Base-by-base conservation (phyloP, 2,329 filamentous ascomycete species). In the Aspergillus fischeri region DNA sequence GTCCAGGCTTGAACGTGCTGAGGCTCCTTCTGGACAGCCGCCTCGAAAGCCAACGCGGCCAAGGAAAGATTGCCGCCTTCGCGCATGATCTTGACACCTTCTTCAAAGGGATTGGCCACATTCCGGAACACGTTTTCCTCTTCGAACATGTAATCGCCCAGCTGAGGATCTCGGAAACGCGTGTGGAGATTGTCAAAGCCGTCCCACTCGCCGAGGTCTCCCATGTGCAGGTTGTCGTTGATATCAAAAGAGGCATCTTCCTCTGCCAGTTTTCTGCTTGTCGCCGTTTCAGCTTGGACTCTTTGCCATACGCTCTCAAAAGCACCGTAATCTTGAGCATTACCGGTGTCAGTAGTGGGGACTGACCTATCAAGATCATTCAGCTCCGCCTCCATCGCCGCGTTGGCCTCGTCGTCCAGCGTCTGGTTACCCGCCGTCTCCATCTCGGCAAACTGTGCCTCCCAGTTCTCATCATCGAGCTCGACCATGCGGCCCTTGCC, bases 91-190 rank as follows among this genome's bases (percentile, higher is more conserved):
- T 91, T 88, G 63, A 96, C 83, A 49, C 94, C 94, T 76, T 97
- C 92, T 56, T 93, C 90, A 68, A 96, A 99, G 0, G 94, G 91
- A 70, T 96, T 92, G 55, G 80, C 82, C 59, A 91, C 83, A 56
- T 89, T 84, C 62, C 86, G 83, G 81, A 96, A 97, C 25, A 94
- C 81, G 73, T 99, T 99, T 61, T 96, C 90, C 67, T 93, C 86
- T 75, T 99, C 94, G 68, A 97, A 99, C 69, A 96, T 84, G 73
- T 99, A 99, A 61, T 91, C 87, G 63, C 94, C 92, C 59, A 96
- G 80, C 56, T 89, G 83, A 14, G 91, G 91, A 70, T 96, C 91
- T 55, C 83, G 79, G 72, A 89, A 83, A 51, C 79, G 88, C 61
- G 87, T 87, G 69, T 87, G 86, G 58, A 88, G 71, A 48, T 81